These are phyloP conservation scores for Linnemannia hyalina DNA, from an alignment of 192 early-diverging fungal genomes.

Conservation along the genomic window DNA sequence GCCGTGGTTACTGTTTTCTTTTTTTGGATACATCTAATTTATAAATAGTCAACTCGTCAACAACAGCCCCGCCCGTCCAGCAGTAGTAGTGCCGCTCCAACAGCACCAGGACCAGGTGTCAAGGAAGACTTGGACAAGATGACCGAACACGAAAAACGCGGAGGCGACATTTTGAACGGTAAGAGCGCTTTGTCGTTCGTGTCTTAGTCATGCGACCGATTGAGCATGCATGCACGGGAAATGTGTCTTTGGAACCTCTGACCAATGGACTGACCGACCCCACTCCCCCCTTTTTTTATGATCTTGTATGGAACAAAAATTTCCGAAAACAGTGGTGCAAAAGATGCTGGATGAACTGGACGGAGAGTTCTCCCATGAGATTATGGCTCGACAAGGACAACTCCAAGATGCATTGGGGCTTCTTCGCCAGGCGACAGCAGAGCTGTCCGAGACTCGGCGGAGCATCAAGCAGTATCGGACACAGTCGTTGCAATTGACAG, in stretches of 20 bases:
- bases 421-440: slow-evolving; percentile 64
- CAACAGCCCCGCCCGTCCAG: neutral
- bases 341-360: slow-evolving; percentile 79
- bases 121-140: neutral
- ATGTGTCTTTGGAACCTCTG: neutral
- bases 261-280: neutral
- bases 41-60: neutral
- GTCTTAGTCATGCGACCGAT: neutral
- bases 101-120: neutral
- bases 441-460: slow-evolving; percentile 66
- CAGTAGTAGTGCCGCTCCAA: neutral
- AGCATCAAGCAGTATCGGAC: slow-evolving; percentile 65
- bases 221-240: neutral
- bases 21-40: neutral
- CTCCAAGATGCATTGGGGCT: slow-evolving; percentile 68
- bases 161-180: slow-evolving; percentile 57
- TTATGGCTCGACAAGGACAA: slow-evolving; percentile 71
- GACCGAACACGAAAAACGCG: slow-evolving; percentile 19
- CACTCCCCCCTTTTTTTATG: slow-evolving; percentile 9
- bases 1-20: neutral
- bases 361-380: slow-evolving; percentile 71
- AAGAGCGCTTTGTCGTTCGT: neutral
- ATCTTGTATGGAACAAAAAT: neutral
- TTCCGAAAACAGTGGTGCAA: slow-evolving; percentile 66
- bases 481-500: slow-evolving; percentile 65